phyloP scores from a whole-genome alignment of 2,329 filamentous ascomycete genomes.

The Colletotrichum sp. region DNA sequence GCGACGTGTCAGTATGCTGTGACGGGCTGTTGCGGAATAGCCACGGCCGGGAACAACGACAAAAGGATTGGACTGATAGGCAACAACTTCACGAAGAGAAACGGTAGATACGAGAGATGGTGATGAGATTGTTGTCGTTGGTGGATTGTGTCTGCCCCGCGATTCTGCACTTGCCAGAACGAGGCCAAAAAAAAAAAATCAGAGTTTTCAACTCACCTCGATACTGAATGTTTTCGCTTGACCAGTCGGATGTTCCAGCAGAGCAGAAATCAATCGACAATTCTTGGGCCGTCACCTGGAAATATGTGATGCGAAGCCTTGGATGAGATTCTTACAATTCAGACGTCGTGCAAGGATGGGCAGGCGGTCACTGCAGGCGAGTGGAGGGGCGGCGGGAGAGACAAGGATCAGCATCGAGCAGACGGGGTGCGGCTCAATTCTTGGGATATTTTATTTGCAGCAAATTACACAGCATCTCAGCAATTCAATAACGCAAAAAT shows the following conservation, averaged over 20 bases:
- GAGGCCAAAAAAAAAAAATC: neutral
- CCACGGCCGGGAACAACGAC: neutral
- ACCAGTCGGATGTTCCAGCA: neutral
- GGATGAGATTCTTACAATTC: neutral
- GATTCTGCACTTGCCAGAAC: neutral
- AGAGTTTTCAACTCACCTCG: slow-evolving; percentile 9
- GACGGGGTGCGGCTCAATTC: neutral
- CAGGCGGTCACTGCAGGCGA: neutral
- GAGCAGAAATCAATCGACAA: neutral
- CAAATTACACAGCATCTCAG: neutral
- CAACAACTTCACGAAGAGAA: neutral
- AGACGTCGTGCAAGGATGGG: neutral
- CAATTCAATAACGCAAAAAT: neutral
- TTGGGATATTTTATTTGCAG: neutral
- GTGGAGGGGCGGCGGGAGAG: neutral
- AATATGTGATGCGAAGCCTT: neutral
- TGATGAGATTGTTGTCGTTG: neutral
- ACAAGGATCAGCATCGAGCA: neutral
- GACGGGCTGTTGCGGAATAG: neutral
- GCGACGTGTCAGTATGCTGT: neutral
- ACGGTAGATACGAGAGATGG: neutral
- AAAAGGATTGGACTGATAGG: neutral
- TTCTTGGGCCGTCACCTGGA: neutral
- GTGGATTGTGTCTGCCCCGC: neutral
- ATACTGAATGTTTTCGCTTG: neutral